Percentiles rank a stretch among this genome's conserved stretches.
phyloP scores from a whole-genome alignment of 2,329 filamentous ascomycete genomes.

The Trichoderma sp. region DNA sequence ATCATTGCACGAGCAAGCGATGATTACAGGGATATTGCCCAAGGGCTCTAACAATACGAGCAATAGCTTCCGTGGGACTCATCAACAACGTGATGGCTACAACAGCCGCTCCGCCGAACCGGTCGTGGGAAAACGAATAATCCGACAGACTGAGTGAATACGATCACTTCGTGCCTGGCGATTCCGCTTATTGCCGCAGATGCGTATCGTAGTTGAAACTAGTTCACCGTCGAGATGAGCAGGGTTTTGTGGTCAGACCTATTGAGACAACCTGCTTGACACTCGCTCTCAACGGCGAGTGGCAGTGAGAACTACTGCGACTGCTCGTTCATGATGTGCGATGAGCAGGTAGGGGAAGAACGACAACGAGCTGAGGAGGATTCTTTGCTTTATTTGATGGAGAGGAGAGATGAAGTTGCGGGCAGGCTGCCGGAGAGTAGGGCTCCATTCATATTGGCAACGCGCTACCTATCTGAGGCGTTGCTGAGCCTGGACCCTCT shows the following conservation, averaged over 20 bases:
- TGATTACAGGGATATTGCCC: slow-evolving; percentile 26
- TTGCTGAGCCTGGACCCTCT: not conserved
- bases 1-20: slow-evolving; percentile 28
- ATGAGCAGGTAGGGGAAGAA: not conserved
- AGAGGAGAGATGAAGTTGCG: not conserved
- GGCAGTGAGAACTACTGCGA: not conserved
- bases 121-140: not conserved
- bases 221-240: not conserved
- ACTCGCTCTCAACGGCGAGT: not conserved
- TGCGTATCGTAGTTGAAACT: slow-evolving; percentile 1
- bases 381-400: not conserved
- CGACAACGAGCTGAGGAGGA: not conserved
- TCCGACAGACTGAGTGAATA: not conserved
- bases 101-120: slow-evolving; percentile 10
- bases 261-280: not conserved
- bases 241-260: not conserved
- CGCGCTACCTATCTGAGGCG: not conserved
- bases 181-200: slow-evolving; percentile 12
- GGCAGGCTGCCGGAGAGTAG: not conserved
- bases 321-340: not conserved
- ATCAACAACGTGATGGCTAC: slow-evolving; percentile 3
- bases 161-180: not conserved
- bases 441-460: not conserved
- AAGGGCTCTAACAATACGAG: slow-evolving; percentile 7
- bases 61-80: slow-evolving; percentile 7